A percentile compares a stretch with the other conserved stretches of the same genome.
phyloP scores from a whole-genome alignment of 2,329 filamentous ascomycete genomes.

The Paraphaeosphaeria sporulosa region DNA sequence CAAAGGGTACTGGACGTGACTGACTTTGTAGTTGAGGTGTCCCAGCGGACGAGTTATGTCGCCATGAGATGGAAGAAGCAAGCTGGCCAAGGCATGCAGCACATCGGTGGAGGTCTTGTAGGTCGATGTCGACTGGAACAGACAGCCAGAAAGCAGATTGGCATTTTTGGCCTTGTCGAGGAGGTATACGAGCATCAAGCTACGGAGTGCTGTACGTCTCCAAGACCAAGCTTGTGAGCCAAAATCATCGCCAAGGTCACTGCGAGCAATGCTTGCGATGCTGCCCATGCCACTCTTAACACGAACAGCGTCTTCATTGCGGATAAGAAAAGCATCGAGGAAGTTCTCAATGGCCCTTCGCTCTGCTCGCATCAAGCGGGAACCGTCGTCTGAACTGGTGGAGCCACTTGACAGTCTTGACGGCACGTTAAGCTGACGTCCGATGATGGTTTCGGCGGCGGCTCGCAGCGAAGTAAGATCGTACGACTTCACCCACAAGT shows the following conservation, averaged over 20 bases:
- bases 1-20: constrained; percentile 63
- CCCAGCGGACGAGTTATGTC: constrained; percentile 63
- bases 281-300: constrained; percentile 47
- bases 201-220: constrained; percentile 64
- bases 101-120: constrained; percentile 65
- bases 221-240: constrained; percentile 58
- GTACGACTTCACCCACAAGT: constrained; percentile 67
- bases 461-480: constrained; percentile 58
- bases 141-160: constrained; percentile 48
- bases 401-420: constrained; percentile 47
- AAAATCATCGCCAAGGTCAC: constrained; percentile 47
- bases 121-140: constrained; percentile 61
- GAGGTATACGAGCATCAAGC: constrained; percentile 66
- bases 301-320: constrained; percentile 63
- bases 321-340: constrained; percentile 64
- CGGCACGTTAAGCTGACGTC: constrained; percentile 57
- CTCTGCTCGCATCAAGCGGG: constrained; percentile 44
- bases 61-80: constrained; percentile 66
- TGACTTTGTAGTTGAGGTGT: constrained; percentile 65
- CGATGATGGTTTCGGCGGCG: constrained; percentile 66
- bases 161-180: constrained; percentile 62
- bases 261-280: constrained; percentile 49
- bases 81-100: constrained; percentile 59
- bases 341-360: constrained; percentile 59
- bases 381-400: constrained; percentile 44